These are phyloP conservation scores for Cryptococcus floricola DNA, from an alignment of 1,284 basidiomycete species.

Conservation along the genomic window DNA sequence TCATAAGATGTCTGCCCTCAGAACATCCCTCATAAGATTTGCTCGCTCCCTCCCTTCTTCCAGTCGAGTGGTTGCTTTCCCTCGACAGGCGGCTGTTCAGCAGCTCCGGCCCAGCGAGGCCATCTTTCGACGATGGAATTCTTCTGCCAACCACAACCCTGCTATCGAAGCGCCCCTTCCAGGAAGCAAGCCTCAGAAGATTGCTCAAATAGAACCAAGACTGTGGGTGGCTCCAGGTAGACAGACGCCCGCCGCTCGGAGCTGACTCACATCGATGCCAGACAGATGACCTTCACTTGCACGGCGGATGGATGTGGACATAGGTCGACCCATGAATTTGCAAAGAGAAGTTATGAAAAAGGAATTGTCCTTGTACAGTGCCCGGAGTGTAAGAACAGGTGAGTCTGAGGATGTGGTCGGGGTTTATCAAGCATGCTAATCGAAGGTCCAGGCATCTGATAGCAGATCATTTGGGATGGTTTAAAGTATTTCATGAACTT, in stretches of 20 bases:
- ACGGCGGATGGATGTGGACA: conserved; percentile 71
- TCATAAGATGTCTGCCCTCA: neutral
- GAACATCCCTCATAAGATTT: neutral
- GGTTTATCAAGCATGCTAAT: neutral
- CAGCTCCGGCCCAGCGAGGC: neutral
- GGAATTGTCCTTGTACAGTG: conserved; percentile 92
- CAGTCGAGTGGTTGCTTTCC: neutral
- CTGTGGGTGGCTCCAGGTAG: conserved; percentile 20
- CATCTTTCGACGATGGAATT: conserved; percentile 10
- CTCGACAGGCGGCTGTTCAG: neutral
- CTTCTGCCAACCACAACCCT: conserved; percentile 5
- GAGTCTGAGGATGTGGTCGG: conserved; percentile 29
- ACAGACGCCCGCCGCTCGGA: neutral
- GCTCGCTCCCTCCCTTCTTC: neutral
- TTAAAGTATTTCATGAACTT: conserved; percentile 49
- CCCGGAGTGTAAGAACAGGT: conserved; percentile 85
- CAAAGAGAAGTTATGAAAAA: conserved; percentile 73
- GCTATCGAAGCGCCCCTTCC: conserved; percentile 23
- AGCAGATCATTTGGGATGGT: conserved; percentile 91
- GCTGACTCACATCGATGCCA: conserved; percentile 7
- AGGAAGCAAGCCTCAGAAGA: conserved; percentile 17
- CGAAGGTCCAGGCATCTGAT: conserved; percentile 64
- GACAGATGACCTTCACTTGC: conserved; percentile 80
- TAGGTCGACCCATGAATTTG: conserved; percentile 84
- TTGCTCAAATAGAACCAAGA: conserved; percentile 41